Evolutionary conservation across 2,329 filamentous ascomycete species (phyloP), one percentile per base, ranked within the genome.

Genomic region (Pseudocercospora ulei): DNA sequence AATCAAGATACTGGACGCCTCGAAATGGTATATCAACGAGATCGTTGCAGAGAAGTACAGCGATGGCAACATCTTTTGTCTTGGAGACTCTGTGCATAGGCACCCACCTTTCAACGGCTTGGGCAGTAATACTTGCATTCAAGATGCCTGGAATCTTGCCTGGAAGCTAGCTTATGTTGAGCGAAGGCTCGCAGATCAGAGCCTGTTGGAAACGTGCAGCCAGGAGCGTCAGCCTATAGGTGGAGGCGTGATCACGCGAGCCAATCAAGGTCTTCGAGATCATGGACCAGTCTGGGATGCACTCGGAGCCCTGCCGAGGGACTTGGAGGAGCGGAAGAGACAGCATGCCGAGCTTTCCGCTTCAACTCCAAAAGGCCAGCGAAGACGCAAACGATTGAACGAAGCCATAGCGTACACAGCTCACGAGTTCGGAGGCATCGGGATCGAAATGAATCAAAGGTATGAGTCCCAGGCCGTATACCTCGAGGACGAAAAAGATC

Each of bases 21-120:
- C 69, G 5, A 71, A 69, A 47, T 80, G 76, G 76, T 63, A 61
- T 37, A 70, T 79, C 50, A 76, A 77, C 47, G 75, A 79, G 54
- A 72, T 64, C 3, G 70, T 76, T 1, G 76, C 75, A 0, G 69
- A 76, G 52, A 58, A 62, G 7, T 79, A 76, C 39, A 51, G 47
- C 26, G 56, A 66, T 3, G 64, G 65, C n/a, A 68, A 68, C 24
- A 61, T 71, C 56, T 68, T 72, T 55, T 73, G 71, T 43, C 59
- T 76, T 4, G 72, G 73, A 2, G 73, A 76, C 43, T 68, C 72
- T 1, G 69, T 70, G 1, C 72, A 76, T 49, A 64, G 72, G 1
- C 72, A 76, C 49, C 72, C 73, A 0, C 72, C 72, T 0, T 59
- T 68, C 9, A 70, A 73, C 49, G 73, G 71, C 0, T 63, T 76